Percentiles rank a stretch among this genome's conserved stretches.
These are phyloP conservation scores for Kitagawia praeruptora DNA, from an alignment of 129 eudicot genomes.

Conservation along the genomic window DNA sequence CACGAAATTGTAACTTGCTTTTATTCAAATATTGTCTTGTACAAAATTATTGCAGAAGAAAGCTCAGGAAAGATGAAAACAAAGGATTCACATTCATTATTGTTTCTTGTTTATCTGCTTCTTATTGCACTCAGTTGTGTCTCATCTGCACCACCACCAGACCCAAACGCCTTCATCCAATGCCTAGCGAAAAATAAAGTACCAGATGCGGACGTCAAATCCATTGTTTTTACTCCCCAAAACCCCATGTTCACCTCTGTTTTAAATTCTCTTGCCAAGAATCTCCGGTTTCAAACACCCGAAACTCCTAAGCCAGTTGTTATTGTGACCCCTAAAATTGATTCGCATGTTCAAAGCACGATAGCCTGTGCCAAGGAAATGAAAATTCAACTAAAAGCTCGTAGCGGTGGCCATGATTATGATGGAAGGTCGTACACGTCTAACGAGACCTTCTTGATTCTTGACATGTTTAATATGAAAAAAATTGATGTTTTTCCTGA, in stretches of 20 bases:
- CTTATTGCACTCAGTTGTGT: background rate
- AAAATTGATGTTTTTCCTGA: background rate
- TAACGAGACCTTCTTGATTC: background rate
- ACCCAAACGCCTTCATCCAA: background rate
- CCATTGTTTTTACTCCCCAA: background rate
- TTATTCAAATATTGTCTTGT: no score
- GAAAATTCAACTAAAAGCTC: background rate
- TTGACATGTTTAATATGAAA: background rate
- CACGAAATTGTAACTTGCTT: background rate
- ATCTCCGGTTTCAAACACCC: background rate
- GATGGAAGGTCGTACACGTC: background rate
- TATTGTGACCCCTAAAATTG: background rate
- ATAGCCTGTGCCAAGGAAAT: background rate
- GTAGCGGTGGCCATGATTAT: conserved; percentile 9
- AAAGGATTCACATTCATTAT: background rate
- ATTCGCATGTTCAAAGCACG: background rate
- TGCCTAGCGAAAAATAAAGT: background rate
- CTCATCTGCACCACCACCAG: background rate
- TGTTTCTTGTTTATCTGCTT: background rate
- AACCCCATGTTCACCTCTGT: background rate
- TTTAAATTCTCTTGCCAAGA: background rate
- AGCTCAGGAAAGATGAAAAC: background rate
- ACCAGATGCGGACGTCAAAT: background rate
- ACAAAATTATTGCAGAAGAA: no score
- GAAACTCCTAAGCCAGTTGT: conserved; percentile 1